Percentiles rank a stretch among this genome's conserved stretches.
Conservation (phyloP, 1,284 basidiomycete species). For the Athelia psychrophila region DNA sequence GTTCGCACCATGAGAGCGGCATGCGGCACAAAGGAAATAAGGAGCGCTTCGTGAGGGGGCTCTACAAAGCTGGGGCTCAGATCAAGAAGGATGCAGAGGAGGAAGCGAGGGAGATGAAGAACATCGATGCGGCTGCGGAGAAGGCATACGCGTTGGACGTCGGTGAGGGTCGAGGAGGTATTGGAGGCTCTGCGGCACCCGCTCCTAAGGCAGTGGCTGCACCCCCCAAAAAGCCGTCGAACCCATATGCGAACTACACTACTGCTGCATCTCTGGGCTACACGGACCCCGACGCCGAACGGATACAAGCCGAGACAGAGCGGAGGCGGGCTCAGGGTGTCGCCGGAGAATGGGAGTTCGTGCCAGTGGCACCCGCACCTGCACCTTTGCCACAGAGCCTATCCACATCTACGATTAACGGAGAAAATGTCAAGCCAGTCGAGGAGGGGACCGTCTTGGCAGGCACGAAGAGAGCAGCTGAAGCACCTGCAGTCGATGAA, state of each 20-base stretch:
- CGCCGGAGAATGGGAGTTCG: slow-evolving; percentile 84
- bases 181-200: slow-evolving; percentile 35
- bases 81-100: slow-evolving; percentile 84
- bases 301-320: slow-evolving; percentile 55
- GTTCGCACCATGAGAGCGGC: slow-evolving; percentile 91
- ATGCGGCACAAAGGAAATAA: slow-evolving; percentile 93
- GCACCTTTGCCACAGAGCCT: no score
- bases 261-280: slow-evolving; percentile 83
- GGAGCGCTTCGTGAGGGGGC: slow-evolving; percentile 85
- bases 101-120: slow-evolving; percentile 83
- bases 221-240: slow-evolving; percentile 47
- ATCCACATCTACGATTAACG: no score
- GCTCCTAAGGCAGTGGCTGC: slow-evolving; percentile 39
- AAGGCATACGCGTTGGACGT: slow-evolving; percentile 75
- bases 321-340: slow-evolving; percentile 63
- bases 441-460: slow-evolving; percentile 10
- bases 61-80: slow-evolving; percentile 93
- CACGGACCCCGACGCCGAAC: slow-evolving; percentile 67
- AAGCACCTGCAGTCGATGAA: slow-evolving; percentile 36
- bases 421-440: slow-evolving; percentile 7
- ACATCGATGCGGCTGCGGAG: slow-evolving; percentile 81
- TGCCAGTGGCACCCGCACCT: slow-evolving; percentile 38
- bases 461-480: slow-evolving; percentile 36
- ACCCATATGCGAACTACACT: slow-evolving; percentile 83
- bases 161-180: slow-evolving; percentile 58